Base-by-base conservation (phyloP, 345 rosid genomes). In the Gossypium longicalyx region DNA sequence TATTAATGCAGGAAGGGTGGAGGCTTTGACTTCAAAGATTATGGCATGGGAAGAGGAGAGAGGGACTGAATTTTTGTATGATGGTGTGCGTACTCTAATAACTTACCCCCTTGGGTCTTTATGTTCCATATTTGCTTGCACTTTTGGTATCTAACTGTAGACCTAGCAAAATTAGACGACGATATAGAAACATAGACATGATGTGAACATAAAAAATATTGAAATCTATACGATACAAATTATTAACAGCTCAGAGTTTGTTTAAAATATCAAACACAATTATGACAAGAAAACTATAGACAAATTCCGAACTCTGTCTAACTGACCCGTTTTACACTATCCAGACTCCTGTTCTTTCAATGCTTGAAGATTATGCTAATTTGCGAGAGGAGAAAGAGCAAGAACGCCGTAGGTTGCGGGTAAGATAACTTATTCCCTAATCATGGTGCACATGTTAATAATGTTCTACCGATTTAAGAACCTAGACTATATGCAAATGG, bases 321-420 rank as follows among this genome's bases (percentile, higher is more conserved):
- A 22, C 41, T 66, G 15, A 57, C 41, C 83, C 20, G 13, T 52
- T 54, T n/a, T 29, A 43, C 66, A n/a, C 13, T 75, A 20, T 82
- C 45, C 87, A 96, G 99, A 79, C 89, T 76, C 93, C 84, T 75
- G 81, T 96, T 29, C 93, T 96, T 60, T 86, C 97, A 3, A 91
- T 93, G 98, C 93, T 96, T 71, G 97, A 93, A 79, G 95, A 96
- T 66, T 89, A 91, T 72, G 86, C 77, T 66, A 78, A 87, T 67
- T 80, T 89, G 48, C 83, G 95, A 48, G 86, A 96, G 63, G 99
- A 96, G 88, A 96, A 90, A 84, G 99, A 96, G 80, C 92, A 96
- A 88, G 98, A 96, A 82, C 91, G 81, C 48, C 90, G 97, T 76
- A 86, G 98, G 74, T 92, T 88, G 79, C 80, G 97, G 77, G 99